These are phyloP conservation scores for Colletotrichum theobromicola DNA, from an alignment of 2,329 filamentous ascomycete genomes.

Conservation along the genomic window DNA sequence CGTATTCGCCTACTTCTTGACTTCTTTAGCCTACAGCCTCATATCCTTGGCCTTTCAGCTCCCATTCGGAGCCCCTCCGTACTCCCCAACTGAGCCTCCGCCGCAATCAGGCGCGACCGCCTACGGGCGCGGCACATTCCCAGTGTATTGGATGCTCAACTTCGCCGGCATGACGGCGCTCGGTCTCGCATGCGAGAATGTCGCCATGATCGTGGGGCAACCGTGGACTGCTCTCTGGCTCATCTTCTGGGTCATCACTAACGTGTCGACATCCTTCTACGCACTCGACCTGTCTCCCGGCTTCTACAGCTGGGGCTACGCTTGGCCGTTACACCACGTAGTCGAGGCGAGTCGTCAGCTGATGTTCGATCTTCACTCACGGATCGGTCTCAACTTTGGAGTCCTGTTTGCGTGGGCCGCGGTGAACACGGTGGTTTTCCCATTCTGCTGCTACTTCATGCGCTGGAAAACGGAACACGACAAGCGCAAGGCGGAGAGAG, in stretches of 20 bases:
- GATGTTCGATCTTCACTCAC: constrained; percentile 62
- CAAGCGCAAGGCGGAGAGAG: constrained; percentile 27
- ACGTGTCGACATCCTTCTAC: constrained; percentile 66
- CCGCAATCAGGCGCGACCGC: constrained; percentile 53
- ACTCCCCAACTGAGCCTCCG: constrained; percentile 42
- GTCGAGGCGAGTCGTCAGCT: constrained; percentile 66
- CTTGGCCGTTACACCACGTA: constrained; percentile 67
- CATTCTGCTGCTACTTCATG: constrained; percentile 49
- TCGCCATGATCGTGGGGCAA: constrained; percentile 65
- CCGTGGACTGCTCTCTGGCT: constrained; percentile 67
- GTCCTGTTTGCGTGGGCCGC: constrained; percentile 63
- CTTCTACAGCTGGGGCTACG: constrained; percentile 69
- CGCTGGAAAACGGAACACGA: constrained; percentile 41
- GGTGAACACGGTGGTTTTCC: constrained; percentile 58
- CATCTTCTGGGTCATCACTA: constrained; percentile 72
- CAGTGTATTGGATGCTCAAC: constrained; percentile 69
- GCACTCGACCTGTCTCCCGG: constrained; percentile 60
- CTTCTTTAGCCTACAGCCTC: constrained; percentile 68
- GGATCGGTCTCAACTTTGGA: constrained; percentile 65
- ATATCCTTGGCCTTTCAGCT: constrained; percentile 68
- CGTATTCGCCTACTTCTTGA: constrained; percentile 62
- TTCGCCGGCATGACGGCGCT: constrained; percentile 68
- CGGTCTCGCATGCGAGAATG: constrained; percentile 68
- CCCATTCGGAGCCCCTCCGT: constrained; percentile 58
- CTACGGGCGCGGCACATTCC: constrained; percentile 63